Base-by-base conservation (phyloP, 2,329 filamentous ascomycete genomes). In the Colletotrichum graminicola region DNA sequence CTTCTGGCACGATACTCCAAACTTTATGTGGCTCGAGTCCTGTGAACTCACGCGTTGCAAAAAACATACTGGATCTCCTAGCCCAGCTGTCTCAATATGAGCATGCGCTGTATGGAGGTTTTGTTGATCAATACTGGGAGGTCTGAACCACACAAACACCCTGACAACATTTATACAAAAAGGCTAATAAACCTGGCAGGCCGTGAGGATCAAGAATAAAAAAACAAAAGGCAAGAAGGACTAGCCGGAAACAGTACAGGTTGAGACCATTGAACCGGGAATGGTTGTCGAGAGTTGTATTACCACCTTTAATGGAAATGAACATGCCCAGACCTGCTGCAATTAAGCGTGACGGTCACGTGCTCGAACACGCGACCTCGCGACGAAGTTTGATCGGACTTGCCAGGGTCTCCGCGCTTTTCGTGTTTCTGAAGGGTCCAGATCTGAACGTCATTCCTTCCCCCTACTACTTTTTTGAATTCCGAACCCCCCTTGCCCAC, bases 381-480 rank as follows among this genome's bases (percentile, higher is more conserved):
- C 69, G 65, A 67, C 64, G 32, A 14, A 47, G n/a, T 12, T n/a
- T 23, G 18, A 36, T 36, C 32, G 16, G 10, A 16, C 29, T 29
- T 47, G 51, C n/a, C 6, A 14, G 49, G 26, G 56, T 54, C 69
- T 47, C 65, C 57, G 60, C 59, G 62, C 47, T 29, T 68, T 65
- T 68, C 45, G 65, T 55, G 52, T 36, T 59, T 47, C 21, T 56
- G 32, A 21, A 60, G 36, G 47, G 55, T 52, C n/a, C n/a, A n/a
- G 41, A 29, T 45, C 64, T 34, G 34, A 52, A 54, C 64, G 64
- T 66, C 64, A 66, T 52, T 47, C 61, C n/a, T n/a, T n/a, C n/a
- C n/a, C n/a, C 43, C 18, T 45, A 21, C 3, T n/a, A 11, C 55
- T 45, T 45, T 45, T 66, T 34, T 36, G 18, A 57, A 26, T 41